Conservation (phyloP, 768 basidiomycete species). For the Rhizopogon vesiculosus region DNA sequence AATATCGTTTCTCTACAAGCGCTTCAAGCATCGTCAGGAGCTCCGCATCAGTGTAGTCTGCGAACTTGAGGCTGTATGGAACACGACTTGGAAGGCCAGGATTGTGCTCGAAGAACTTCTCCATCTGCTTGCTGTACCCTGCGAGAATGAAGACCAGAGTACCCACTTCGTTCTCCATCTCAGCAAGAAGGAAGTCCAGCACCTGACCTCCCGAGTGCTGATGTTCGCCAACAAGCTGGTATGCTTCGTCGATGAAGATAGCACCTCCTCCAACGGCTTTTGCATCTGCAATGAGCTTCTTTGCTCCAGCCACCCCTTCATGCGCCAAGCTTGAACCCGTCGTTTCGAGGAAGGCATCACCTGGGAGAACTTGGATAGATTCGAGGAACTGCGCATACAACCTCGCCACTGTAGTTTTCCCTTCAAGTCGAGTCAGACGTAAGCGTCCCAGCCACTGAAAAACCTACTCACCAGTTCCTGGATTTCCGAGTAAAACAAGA, state of each 20-base stretch:
- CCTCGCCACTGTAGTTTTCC: conserved; percentile 67
- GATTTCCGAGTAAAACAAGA: conserved; percentile 61
- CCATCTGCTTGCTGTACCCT: conserved; percentile 70
- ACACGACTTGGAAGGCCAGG: conserved; percentile 68
- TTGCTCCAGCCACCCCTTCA: conserved; percentile 49
- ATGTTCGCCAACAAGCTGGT: conserved; percentile 51
- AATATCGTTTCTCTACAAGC: conserved; percentile 40
- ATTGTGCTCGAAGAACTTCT: conserved; percentile 73
- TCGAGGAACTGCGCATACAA: conserved; percentile 59
- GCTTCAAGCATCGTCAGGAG: conserved; percentile 51
- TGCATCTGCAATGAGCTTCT: conserved; percentile 44
- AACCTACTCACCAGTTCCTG: conserved; percentile 56
- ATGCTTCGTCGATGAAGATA: conserved; percentile 71
- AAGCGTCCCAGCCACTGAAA: background rate
- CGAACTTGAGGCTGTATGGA: conserved; percentile 53
- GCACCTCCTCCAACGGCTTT: conserved; percentile 54
- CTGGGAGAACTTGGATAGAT: conserved; percentile 50
- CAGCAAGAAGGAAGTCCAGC: conserved; percentile 65
- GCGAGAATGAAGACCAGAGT: conserved; percentile 66
- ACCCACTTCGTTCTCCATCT: conserved; percentile 70
- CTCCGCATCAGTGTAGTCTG: conserved; percentile 57
- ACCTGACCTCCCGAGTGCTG: conserved; percentile 51
- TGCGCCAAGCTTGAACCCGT: conserved; percentile 56
- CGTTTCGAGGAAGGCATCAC: conserved; percentile 52
- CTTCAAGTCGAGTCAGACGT: conserved; percentile 23